Evolutionary conservation across 306 rosid species (phyloP), one percentile per base, ranked within the genome.

Genomic region (Citrullus colocynthis): DNA sequence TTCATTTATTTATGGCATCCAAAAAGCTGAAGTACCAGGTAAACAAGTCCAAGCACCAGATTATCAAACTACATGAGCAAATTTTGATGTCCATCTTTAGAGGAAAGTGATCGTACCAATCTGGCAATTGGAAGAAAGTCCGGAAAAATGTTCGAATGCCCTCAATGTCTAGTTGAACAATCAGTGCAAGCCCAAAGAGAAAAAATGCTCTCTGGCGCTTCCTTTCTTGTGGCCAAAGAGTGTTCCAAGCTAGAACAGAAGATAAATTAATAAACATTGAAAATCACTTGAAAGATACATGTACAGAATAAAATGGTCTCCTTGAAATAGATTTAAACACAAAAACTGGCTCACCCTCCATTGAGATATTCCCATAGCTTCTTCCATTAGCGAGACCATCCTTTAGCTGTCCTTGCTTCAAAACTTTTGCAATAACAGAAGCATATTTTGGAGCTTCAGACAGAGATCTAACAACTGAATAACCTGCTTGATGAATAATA

Each of bases 361-460:
- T 86, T 20, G 99, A 90, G 67, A 88, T 85, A 82, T 90, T 95
- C 78, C 74, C 85, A 55, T 81, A 84, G 66, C 74, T 87, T 80
- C 85, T 86, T 82, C 72, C 82, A 32, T 2, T 74, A 18, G 79
- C 32, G 81, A 44, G 60, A 79, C 80, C 72, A 64, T 73, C 79
- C 80, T 78, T 74, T 45, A 88, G 60, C 63, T 82, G 85, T 59
- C 72, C 84, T 77, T 84, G 89, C 87, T 85, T 90, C 89, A 95
- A 82, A 77, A 95, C 93, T 78, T 78, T 82, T 76, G 97, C 93
- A 86, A 95, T 95, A 28, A 88, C 91, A 52, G 93, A 84, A 77
- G 99, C 99, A 84, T 90, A 95, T 77, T 92, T 79, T 60, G 99
- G 96, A 87, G 99, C 99, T 85, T 95, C 97, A 4, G 99, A 95